A percentile compares a stretch with the other conserved stretches of the same genome.
Evolutionary conservation across 352 stramenopile species (phyloP).

Genomic region (Phytophthora constricta): DNA sequence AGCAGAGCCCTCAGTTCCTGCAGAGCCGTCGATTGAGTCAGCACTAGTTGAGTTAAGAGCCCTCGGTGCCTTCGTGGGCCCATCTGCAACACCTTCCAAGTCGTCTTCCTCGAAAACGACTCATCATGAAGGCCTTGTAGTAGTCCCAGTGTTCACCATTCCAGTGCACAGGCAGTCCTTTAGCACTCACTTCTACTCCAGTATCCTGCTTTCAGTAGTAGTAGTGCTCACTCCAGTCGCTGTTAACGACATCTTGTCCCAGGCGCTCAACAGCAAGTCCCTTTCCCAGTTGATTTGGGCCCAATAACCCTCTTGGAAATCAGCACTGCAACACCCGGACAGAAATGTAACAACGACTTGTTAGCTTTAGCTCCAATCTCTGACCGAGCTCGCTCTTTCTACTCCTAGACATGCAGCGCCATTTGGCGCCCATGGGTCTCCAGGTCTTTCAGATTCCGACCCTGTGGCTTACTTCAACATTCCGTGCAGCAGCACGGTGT

Average conservation of each 20-base stretch:
- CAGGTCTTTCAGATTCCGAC: background rate
- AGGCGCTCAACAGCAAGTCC: background rate
- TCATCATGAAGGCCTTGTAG: constrained; percentile 6
- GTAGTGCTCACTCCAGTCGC: background rate
- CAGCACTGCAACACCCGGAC: background rate
- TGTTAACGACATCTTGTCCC: background rate
- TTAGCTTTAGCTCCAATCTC: background rate
- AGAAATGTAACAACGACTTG: background rate
- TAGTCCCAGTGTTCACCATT: constrained; percentile 11
- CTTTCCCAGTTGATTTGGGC: background rate
- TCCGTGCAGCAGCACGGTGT: background rate
- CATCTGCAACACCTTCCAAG: background rate
- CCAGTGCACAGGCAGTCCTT: constrained; percentile 10
- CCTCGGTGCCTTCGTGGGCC: background rate
- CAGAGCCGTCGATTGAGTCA: background rate
- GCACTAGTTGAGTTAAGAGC: background rate
- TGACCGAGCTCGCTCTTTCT: background rate
- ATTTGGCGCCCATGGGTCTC: background rate
- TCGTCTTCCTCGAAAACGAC: background rate
- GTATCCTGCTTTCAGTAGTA: background rate
- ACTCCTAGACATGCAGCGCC: background rate
- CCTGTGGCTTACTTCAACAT: background rate
- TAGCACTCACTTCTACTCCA: background rate
- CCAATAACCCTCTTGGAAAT: background rate
- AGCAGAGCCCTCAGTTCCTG: background rate